These are phyloP conservation scores for Calonectria henricotiae DNA, from an alignment of 2,329 filamentous ascomycete genomes.

Conservation along the genomic window DNA sequence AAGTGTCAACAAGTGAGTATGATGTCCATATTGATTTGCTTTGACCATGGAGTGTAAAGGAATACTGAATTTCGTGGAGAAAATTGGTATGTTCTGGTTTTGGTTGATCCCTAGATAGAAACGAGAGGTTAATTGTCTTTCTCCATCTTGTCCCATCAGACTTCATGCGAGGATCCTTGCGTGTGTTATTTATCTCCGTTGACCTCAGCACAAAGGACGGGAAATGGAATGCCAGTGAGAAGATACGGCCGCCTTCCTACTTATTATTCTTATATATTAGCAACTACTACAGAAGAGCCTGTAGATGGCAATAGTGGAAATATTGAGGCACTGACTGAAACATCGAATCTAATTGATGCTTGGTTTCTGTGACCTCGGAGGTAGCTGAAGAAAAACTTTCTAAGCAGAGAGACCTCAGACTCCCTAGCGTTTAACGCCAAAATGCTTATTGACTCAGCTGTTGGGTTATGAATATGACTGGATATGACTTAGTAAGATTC, in stretches of 20 bases:
- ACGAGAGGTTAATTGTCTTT: background rate
- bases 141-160: constrained; percentile 1
- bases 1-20: constrained; percentile 12
- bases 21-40: constrained; percentile 4
- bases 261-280: background rate
- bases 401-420: constrained; percentile 7
- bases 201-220: constrained; percentile 22
- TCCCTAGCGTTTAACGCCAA: background rate
- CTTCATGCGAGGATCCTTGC: constrained; percentile 11
- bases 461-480: constrained; percentile 27
- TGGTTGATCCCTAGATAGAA: background rate
- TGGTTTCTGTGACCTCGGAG: background rate
- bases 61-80: constrained; percentile 23
- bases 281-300: background rate
- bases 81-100: background rate
- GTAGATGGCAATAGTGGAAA: no score
- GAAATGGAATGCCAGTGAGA: constrained; percentile 17
- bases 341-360: constrained; percentile 17
- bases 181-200: background rate
- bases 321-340: constrained; percentile 8
- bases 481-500: background rate
- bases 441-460: constrained; percentile 4
- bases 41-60: constrained; percentile 17
- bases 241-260: background rate
- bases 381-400: constrained; percentile 6